Base-by-base conservation (phyloP, 2,329 filamentous ascomycete genomes). In the Fusarium multiceps region DNA sequence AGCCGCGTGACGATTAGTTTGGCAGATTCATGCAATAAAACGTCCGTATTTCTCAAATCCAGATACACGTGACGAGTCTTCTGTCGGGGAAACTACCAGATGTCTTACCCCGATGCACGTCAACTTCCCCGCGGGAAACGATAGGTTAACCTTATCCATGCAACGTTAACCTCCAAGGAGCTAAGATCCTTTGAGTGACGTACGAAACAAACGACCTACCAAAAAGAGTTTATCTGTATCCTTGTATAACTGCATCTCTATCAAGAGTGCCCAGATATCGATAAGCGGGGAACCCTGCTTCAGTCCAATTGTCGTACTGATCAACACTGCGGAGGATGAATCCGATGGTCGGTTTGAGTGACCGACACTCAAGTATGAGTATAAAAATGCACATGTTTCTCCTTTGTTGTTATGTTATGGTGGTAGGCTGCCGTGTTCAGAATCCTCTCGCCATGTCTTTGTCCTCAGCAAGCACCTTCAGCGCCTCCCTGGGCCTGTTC, bases 251-350 rank as follows among this genome's bases (percentile, higher is more conserved):
- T 34, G n/a, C 13, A 23, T 21, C 11, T 25, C n/a, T 53, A 55
- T 57, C 67, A 70, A 70, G 71, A 60, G 67, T 70, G 46, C 67
- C 63, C 10, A 41, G 37, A 55, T 48, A 56, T 32, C 13, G 10
- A 4, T 12, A 50, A 67, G 67, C 67, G 67, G 67, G 67, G 67
- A 70, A 70, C 67, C 67, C 67, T 70, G 67, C 58, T 32, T 42
- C 34, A 34, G 28, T 16, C 16, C 27, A 40, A 42, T 40, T 30
- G 51, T 67, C 11, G 30, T 25, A 55, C 60, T 20, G 60, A 69
- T 64, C 32, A 18, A 13, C 62, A 54, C 13, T 18, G 13, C 65
- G 65, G 66, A 42, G 27, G n/a, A 34, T 21, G 25, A 40, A 23
- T 41, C 65, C 55, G 65, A 68, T 42, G 9, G 14, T 48, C 59